Conservation (phyloP, 2,329 filamentous ascomycete genomes). For the Stenocarpella maydis region DNA sequence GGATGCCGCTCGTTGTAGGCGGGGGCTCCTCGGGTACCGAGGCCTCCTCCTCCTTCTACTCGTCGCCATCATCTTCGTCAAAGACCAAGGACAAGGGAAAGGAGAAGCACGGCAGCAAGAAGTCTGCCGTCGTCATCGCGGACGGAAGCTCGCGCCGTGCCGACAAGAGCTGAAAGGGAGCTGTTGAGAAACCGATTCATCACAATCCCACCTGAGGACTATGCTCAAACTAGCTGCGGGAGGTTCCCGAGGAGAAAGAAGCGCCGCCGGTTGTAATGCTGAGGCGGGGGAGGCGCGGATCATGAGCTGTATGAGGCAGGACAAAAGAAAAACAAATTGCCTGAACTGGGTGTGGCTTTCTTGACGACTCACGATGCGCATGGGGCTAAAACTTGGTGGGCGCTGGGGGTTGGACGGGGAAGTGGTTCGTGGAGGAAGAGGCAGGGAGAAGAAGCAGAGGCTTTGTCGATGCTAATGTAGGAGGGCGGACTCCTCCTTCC, state of each 20-base stretch:
- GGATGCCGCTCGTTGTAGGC: slow-evolving; percentile 24
- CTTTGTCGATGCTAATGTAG: neutral
- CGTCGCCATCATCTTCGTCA: slow-evolving; percentile 4
- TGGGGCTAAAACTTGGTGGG: slow-evolving; percentile 14
- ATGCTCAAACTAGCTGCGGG: neutral
- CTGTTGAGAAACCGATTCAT: slow-evolving; percentile 4
- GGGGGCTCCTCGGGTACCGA: slow-evolving; percentile 8
- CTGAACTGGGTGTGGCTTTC: slow-evolving; percentile 8
- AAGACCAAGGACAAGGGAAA: slow-evolving; percentile 27
- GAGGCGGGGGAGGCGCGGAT: slow-evolving; percentile 1
- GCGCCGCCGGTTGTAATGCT: neutral
- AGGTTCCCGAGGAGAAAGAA: slow-evolving; percentile 9
- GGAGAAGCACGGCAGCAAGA: slow-evolving; percentile 31
- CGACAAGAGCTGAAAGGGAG: slow-evolving; percentile 20
- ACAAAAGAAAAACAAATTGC: neutral
- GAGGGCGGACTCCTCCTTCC: neutral
- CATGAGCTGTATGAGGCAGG: neutral
- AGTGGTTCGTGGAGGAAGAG: slow-evolving; percentile 3
- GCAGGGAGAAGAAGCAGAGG: slow-evolving; percentile 1
- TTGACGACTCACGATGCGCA: slow-evolving; percentile 25
- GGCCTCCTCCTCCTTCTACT: slow-evolving; percentile 14
- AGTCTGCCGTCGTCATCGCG: slow-evolving; percentile 31
- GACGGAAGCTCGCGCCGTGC: slow-evolving; percentile 30
- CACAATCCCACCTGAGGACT: neutral
- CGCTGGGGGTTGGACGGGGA: slow-evolving; percentile 6